A percentile compares a stretch with the other conserved stretches of the same genome.
Evolutionary conservation across 176 grass and related monocot species (phyloP).

Genomic region (Zea mays): Zm-B73-REFERENCE-NAM-5.0 NC_050098.1:200509501-200510000

Average conservation of each 20-base stretch:
- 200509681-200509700: neutral
- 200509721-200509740: neutral
- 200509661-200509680: constrained; percentile 5
- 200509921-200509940: constrained; percentile 79
- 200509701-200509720: neutral
- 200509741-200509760: neutral
- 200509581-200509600: neutral
- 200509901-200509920: constrained; percentile 46
- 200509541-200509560: neutral
- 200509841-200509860: constrained; percentile 79
- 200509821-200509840: constrained; percentile 97
- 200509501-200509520: neutral
- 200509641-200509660: neutral
- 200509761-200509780: neutral
- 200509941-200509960: constrained; percentile 49
- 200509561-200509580: neutral
- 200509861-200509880: constrained; percentile 53
- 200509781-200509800: neutral
- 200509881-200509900: constrained; percentile 51
- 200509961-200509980: constrained; percentile 21
- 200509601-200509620: neutral
- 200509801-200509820: constrained; percentile 23
- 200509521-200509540: neutral
- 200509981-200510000: constrained; percentile 19
- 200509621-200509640: neutral